These are phyloP conservation scores for Agrocybe chaxingu DNA, from an alignment of 768 basidiomycete genomes.

Conservation along the genomic window DNA sequence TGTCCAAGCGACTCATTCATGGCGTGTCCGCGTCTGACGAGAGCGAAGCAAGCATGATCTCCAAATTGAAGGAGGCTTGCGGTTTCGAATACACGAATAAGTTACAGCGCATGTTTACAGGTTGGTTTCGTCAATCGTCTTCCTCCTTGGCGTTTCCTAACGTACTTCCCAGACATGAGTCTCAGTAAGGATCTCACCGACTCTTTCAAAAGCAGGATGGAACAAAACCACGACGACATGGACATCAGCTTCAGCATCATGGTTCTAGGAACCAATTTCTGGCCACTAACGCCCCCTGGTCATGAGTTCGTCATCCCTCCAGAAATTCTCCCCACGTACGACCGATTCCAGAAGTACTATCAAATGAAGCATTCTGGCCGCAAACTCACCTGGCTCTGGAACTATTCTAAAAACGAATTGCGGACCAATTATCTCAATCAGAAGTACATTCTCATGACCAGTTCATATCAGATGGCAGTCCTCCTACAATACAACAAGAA, in stretches of 20 bases:
- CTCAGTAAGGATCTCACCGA: conserved; percentile 94
- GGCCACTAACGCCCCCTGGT: conserved; percentile 83
- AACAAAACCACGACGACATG: conserved; percentile 79
- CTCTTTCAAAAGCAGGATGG: conserved; percentile 91
- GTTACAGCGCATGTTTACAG: conserved; percentile 94
- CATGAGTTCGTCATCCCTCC: conserved; percentile 88
- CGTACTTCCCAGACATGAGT: conserved; percentile 69
- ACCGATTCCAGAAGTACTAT: conserved; percentile 91
- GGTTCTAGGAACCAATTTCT: conserved; percentile 94
- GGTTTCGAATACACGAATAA: conserved; percentile 98
- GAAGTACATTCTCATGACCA: conserved; percentile 95
- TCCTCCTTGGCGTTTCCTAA: background rate
- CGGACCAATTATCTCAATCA: conserved; percentile 90
- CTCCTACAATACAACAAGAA: conserved; percentile 90
- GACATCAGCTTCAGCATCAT: conserved; percentile 90
- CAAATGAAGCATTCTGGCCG: conserved; percentile 91
- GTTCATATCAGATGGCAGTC: conserved; percentile 94
- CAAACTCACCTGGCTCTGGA: conserved; percentile 98
- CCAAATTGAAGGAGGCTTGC: conserved; percentile 93
- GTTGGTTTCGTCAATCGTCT: conserved; percentile 34
- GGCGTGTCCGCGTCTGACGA: conserved; percentile 93
- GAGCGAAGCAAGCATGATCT: conserved; percentile 96
- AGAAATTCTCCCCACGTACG: conserved; percentile 84
- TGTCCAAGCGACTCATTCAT: conserved; percentile 90
- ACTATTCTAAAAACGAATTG: conserved; percentile 95